Percentiles rank a stretch among this genome's conserved stretches.
These are phyloP conservation scores for Uronychia setigera DNA, from an alignment of 73 alveolate genomes.

Conservation along the genomic window DNA sequence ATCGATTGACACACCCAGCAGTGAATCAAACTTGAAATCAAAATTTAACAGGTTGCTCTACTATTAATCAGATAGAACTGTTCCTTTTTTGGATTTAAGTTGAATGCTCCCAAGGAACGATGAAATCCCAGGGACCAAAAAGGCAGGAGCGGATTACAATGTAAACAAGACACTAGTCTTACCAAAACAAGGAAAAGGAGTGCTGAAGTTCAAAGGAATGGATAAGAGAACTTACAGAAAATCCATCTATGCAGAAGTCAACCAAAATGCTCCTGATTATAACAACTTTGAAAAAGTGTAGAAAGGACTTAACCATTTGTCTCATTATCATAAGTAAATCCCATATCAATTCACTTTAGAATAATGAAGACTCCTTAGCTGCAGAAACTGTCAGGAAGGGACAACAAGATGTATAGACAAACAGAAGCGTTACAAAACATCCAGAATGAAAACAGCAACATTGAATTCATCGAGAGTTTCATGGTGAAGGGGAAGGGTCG, in stretches of 20 bases:
- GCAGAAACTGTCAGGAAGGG: constrained; percentile 11
- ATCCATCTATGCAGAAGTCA: neutral
- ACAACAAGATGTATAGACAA: constrained; percentile 14
- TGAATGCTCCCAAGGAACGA: neutral
- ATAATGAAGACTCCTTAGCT: neutral
- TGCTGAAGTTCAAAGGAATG: neutral
- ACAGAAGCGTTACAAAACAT: constrained; percentile 3
- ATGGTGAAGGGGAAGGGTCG: neutral
- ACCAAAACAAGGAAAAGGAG: constrained; percentile 11
- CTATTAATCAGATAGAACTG: neutral
- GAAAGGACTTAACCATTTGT: neutral
- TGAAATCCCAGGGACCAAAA: neutral
- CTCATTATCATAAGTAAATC: neutral
- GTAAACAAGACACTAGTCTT: neutral
- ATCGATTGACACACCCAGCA: neutral
- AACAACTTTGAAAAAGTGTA: neutral
- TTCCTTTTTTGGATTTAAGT: neutral
- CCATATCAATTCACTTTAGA: neutral
- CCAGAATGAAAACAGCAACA: neutral
- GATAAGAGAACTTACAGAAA: neutral
- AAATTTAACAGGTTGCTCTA: no score
- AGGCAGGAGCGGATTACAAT: neutral
- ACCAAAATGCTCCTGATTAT: neutral
- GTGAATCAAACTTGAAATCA: no score
- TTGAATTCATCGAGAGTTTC: neutral